Conservation (phyloP, 371 early-diverging fungal genomes). For the Mucor saturninus region DNA sequence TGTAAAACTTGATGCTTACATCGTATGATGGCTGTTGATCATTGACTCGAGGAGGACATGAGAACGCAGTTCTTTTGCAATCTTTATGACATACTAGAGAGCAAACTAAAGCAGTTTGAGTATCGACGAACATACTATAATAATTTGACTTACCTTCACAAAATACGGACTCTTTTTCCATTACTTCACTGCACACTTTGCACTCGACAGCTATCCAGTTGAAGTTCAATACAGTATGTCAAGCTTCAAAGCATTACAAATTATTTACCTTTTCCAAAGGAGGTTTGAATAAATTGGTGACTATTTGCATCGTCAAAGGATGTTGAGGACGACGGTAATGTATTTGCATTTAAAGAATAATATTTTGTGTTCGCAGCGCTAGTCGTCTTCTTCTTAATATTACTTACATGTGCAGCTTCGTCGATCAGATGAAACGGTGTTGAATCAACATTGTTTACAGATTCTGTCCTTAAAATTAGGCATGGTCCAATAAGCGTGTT, state of each 20-base stretch:
- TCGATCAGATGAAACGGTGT: conserved; percentile 4
- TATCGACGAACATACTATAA: neutral
- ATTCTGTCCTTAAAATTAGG: neutral
- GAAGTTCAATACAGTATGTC: too few relatives aligned
- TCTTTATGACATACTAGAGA: conserved; percentile 47
- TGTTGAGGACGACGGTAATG: neutral
- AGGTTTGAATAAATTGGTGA: conserved; percentile 45
- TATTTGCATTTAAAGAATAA: conserved; percentile 10
- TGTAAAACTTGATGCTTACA: conserved; percentile 21
- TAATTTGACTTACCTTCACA: conserved; percentile 38
- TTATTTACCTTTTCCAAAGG: conserved; percentile 44
- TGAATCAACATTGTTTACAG: conserved; percentile 10
- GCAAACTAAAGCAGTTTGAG: conserved; percentile 31
- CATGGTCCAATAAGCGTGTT: neutral
- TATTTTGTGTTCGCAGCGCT: conserved; percentile 2
- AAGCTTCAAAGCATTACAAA: too few relatives aligned
- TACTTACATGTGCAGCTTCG: neutral
- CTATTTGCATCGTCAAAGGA: conserved; percentile 29
- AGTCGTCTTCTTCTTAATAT: neutral
- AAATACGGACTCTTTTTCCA: conserved; percentile 33
- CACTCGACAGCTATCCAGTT: conserved; percentile 32
- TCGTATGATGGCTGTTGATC: conserved; percentile 55
- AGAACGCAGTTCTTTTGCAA: conserved; percentile 44
- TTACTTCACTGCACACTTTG: conserved; percentile 45
- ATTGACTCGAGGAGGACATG: conserved; percentile 52